Percentiles rank a stretch among this genome's conserved stretches.
phyloP scores from a whole-genome alignment of 176 grass and related monocot species.

The Luzula sylvatica region DNA sequence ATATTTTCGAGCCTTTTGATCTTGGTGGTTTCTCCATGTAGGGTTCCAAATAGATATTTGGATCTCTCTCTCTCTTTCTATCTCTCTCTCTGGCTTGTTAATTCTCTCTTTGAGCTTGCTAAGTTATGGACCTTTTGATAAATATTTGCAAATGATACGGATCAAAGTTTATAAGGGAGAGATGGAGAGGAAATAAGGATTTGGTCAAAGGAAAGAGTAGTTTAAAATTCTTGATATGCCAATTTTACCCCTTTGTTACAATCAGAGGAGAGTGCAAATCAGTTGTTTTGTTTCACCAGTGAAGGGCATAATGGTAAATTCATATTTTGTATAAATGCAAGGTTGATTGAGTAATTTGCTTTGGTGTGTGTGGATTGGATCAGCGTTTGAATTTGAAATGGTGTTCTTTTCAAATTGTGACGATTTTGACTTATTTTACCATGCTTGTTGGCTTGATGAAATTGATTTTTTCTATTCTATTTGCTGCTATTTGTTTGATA shows the following conservation, averaged over 20 bases:
- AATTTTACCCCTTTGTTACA: not conserved
- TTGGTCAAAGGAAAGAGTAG: not conserved
- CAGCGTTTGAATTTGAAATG: not conserved
- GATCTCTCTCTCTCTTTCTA: not conserved
- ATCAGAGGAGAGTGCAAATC: not conserved
- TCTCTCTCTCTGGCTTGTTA: no score
- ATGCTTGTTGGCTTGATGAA: no score
- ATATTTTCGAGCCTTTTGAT: constrained; percentile 27
- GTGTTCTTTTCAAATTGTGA: no score
- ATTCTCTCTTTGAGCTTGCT: not conserved
- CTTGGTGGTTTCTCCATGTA: constrained; percentile 19
- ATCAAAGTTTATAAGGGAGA: constrained; percentile 5
- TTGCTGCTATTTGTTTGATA: no score
- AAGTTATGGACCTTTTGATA: constrained; percentile 2
- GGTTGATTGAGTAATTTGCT: not conserved
- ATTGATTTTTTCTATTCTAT: no score
- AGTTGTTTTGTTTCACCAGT: not conserved
- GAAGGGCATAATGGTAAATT: not conserved
- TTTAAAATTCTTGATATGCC: not conserved
- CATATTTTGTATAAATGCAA: not conserved
- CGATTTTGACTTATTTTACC: no score
- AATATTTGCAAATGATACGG: not conserved
- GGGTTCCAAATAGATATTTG: no score
- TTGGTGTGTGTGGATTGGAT: not conserved
- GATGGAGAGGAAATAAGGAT: not conserved